Evolutionary conservation across 805 yeast species (phyloP), one percentile per base, ranked within the genome.

Genomic region (Ogataea trehalophila): DNA sequence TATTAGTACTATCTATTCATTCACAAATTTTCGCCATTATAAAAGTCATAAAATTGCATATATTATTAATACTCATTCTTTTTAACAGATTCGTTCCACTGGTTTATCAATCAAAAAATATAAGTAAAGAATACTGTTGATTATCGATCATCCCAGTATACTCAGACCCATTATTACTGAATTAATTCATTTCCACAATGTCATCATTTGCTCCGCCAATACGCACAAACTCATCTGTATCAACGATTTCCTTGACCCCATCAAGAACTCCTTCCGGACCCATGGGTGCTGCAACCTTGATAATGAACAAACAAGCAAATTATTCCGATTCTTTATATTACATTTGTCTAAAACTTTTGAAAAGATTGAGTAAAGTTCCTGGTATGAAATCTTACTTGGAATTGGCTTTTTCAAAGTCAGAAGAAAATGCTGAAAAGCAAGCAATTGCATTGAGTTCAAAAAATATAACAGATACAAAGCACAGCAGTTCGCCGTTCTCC

Each of bases 381-480:
- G 90, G 84, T 17, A 74, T 89, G 75, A 76, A 75, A 35, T 85
- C 90, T 37, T 85, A 80, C 62, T 61, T 87, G 49, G 75, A 76
- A 45, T 68, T 80, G 35, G 91, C 92, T 2, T 77, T 76, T 61
- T 70, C 77, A 13, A 72, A 81, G 14, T 86, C 90, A 6, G 91
- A 85, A 59, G 78, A 76, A 33, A 69, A 80, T 42, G 79, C 87
- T 41, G 92, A 85, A 60, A 84, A 83, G 56, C 94, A 86, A 66
- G 87, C 90, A 0, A 49, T 54, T 8, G 57, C 61, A 5, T 46
- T 58, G n/a, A 54, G 59, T 46, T 41, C 59, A 34, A 50, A 55
- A 20, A 29, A 41, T 23, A 26, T 15, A 46, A 44, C 44, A 42
- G 31, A 26, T 26, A 26, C 31, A 26, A 26, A 26, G 11, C 31